phyloP scores from a whole-genome alignment of 2,329 filamentous ascomycete genomes.

The Nothophoma quercina region DNA sequence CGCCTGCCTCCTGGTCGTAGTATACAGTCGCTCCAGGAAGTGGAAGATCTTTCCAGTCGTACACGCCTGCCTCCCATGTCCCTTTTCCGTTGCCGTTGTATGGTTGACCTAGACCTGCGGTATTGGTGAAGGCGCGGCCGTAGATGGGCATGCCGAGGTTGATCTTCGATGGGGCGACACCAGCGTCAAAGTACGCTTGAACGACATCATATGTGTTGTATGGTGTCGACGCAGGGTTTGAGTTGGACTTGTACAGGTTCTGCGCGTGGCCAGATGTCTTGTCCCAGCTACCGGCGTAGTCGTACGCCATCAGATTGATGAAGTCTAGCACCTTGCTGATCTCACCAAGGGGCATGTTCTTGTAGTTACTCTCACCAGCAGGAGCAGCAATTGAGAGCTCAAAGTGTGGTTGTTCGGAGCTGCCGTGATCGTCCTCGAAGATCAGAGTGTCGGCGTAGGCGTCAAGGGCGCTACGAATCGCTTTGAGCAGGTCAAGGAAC shows the following conservation, averaged over 20 bases:
- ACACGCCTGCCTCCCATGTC: constrained; percentile 78
- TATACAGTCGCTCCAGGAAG: constrained; percentile 69
- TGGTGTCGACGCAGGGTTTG: constrained; percentile 72
- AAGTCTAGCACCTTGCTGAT: constrained; percentile 57
- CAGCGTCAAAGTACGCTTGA: constrained; percentile 69
- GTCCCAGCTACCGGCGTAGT: constrained; percentile 81
- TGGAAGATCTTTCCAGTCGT: constrained; percentile 89
- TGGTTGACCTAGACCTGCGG: constrained; percentile 73
- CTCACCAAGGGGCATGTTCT: constrained; percentile 50
- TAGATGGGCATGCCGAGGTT: constrained; percentile 93
- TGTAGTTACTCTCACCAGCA: constrained; percentile 53
- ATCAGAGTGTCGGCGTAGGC: constrained; percentile 49
- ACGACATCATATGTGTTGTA: constrained; percentile 79
- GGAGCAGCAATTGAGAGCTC: constrained; percentile 56
- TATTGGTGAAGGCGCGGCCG: constrained; percentile 82
- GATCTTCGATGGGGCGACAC: constrained; percentile 73
- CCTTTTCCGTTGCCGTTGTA: constrained; percentile 79
- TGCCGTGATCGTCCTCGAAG: constrained; percentile 16
- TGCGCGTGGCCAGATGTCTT: constrained; percentile 75
- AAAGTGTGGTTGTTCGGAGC: constrained; percentile 48
- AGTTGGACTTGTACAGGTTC: constrained; percentile 71
- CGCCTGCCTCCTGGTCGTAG: constrained; percentile 69
- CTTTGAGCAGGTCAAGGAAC: constrained; percentile 51
- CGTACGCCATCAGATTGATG: constrained; percentile 61
- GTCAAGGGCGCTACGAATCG: constrained; percentile 50